phyloP scores from a whole-genome alignment of 139 green algal species.

The Tetraselmis chui region DNA sequence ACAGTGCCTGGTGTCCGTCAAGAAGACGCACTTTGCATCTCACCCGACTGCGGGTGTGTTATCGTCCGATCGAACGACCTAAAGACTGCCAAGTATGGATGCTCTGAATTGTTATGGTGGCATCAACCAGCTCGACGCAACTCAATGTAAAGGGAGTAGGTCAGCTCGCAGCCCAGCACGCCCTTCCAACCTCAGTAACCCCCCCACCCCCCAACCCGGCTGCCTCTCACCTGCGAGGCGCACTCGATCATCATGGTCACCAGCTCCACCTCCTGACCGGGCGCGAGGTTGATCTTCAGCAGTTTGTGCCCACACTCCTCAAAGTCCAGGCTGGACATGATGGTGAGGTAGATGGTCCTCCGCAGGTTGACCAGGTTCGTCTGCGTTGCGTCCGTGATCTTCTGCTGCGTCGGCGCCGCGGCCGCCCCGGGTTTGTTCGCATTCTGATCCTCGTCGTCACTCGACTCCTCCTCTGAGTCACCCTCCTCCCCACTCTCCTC shows the following conservation, averaged over 20 bases:
- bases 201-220: no score
- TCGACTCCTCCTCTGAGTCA: slow-evolving; percentile 12
- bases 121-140: no score
- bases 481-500: slow-evolving; percentile 24
- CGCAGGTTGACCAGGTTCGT: slow-evolving; percentile 95
- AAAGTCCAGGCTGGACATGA: slow-evolving; percentile 96
- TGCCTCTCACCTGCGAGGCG: slow-evolving; percentile 76
- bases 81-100: no score
- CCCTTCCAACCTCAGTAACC: not conserved
- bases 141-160: no score
- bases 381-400: slow-evolving; percentile 63
- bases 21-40: no score
- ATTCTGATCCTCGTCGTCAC: slow-evolving; percentile 36
- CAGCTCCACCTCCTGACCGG: slow-evolving; percentile 76
- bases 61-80: no score
- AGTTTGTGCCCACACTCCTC: slow-evolving; percentile 99
- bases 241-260: slow-evolving; percentile 96
- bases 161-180: no score
- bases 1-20: no score
- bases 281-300: slow-evolving; percentile 82
- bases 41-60: no score
- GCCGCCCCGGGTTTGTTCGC: slow-evolving; percentile 34
- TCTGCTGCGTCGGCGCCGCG: not conserved
- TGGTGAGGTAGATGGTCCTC: slow-evolving; percentile 98
- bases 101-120: no score